Base-by-base conservation (phyloP, 345 rosid species). In the Eutrema heterophyllum region DNA sequence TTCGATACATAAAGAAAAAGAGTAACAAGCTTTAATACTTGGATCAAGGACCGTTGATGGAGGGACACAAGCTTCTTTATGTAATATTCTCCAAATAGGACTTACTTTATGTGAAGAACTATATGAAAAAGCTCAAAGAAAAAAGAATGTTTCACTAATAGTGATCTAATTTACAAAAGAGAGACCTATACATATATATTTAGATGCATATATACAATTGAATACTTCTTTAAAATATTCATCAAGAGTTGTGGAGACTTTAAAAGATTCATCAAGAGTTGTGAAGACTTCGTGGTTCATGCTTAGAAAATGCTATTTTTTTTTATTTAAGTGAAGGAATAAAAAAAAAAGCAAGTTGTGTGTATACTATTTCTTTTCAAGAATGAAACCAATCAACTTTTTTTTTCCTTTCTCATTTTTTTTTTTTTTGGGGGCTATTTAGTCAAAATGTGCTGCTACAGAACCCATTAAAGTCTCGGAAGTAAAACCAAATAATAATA, bases 31-130 rank as follows among this genome's bases (percentile, higher is more conserved):
- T 85, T 83, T 84, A 79, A 81, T 84, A 69, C 88, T 73, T 81
- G 52, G 81, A 83, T 78, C 85, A 79, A 87, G 86, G 88, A 64
- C 76, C 64, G 78, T 78, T 67, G 67, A 78, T 74, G 80, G 72
- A 71, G 78, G 70, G 70, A 59, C 70, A 68, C 55, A 43, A 59
- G 29, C 70, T 64, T 46, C 55, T 74, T 60, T 73, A 40, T 63
- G 75, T 7, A 36, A 65, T 59, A 67, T 81, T 44, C 63, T 53
- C 65, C 6, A 46, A 76, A 62, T 46, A 76, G 32, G 57, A 76
- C 38, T 64, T 71, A 68, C 76, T 77, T 77, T 77, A 38, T 33
- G 5, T 61, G 69, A 53, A 74, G 30, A 66, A 73, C 54, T 41
- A 63, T 16, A 52, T 13, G 68, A 13, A 56, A 69, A 43, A 43